A percentile compares a stretch with the other conserved stretches of the same genome.
These are phyloP conservation scores for Phylloporus rhodoxanthus DNA, from an alignment of 768 basidiomycete genomes.

Conservation along the genomic window DNA sequence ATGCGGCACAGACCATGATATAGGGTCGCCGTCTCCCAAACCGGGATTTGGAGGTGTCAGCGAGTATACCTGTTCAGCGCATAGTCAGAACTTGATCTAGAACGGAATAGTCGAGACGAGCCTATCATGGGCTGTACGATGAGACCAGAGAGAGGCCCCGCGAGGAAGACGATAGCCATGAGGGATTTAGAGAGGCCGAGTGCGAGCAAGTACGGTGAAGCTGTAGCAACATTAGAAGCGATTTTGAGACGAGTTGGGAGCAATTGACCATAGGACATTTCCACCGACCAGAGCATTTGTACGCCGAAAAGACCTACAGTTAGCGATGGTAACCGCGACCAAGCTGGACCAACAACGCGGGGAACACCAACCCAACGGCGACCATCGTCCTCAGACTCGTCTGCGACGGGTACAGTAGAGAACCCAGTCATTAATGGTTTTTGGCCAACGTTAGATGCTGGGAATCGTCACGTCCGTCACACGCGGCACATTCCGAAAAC, in stretches of 20 bases:
- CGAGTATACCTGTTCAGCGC: constrained; percentile 46
- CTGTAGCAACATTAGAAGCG: constrained; percentile 27
- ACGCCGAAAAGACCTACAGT: constrained; percentile 80
- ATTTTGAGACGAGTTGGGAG: background rate
- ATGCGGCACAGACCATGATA: constrained; percentile 63
- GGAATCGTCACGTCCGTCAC: background rate
- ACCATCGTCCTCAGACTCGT: constrained; percentile 36
- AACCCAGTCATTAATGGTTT: constrained; percentile 45
- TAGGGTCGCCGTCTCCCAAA: constrained; percentile 85
- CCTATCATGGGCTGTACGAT: constrained; percentile 90
- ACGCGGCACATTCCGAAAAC: background rate
- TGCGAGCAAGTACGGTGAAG: constrained; percentile 85
- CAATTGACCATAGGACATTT: constrained; percentile 77
- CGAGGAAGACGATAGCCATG: constrained; percentile 89
- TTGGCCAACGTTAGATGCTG: background rate
- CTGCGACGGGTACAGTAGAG: constrained; percentile 40
- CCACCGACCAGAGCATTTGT: constrained; percentile 88
- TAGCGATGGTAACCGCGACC: constrained; percentile 60
- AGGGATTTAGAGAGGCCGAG: constrained; percentile 81
- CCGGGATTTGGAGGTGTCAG: constrained; percentile 77
- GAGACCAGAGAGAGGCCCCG: constrained; percentile 85
- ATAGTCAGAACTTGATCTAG: background rate
- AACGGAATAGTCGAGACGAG: constrained; percentile 16
- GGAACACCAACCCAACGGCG: constrained; percentile 48
- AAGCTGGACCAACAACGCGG: constrained; percentile 59